Base-by-base conservation (phyloP, 1,284 basidiomycete species). In the Leccinum subfulvum region DNA sequence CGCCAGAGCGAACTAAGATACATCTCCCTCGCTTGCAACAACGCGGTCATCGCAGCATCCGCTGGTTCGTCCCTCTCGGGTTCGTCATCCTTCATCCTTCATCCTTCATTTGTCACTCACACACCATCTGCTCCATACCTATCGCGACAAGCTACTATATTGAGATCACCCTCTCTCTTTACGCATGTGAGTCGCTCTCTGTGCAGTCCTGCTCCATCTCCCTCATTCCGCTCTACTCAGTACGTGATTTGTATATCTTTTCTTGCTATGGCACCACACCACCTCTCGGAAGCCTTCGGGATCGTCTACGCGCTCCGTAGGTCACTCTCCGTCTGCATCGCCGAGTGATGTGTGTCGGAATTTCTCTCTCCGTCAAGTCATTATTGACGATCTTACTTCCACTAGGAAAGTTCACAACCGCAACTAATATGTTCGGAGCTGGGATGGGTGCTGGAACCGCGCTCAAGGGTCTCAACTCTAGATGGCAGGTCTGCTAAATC, bases 251-350 rank as follows among this genome's bases (percentile, higher is more conserved):
- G 69, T 74, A 66, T 66, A 69, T 49, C 64, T 62, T 64, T 64
- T 64, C 64, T 63, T 67, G 65, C 68, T 65, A 89, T 88, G 86
- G 82, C 83, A 65, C 75, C 75, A 67, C 78, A 76, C 69, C 72
- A 79, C 82, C 54, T 81, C 85, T 37, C 83, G 86, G 71, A 88
- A 88, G 71, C 85, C 86, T 56, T 88, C 89, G 56, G 83, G 82
- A 62, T 87, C 87, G 30, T 87, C 88, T 33, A 82, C 81, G 18
- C 85, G 83, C 60, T 88, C 88, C 59, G 78, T 79, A 56, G 79
- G 80, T 35, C 88, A 83, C 68, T 89, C 88, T 2, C 87, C 87
- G 0, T 77, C 82, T 56, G 75, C 76, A 57, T 85, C 86, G 28
- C 84, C 86, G 7, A 79, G 76, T 69, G 81, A 82, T 71, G 88